Conservation (phyloP, 306 rosid species). For the Cucumis cinereus region DNA sequence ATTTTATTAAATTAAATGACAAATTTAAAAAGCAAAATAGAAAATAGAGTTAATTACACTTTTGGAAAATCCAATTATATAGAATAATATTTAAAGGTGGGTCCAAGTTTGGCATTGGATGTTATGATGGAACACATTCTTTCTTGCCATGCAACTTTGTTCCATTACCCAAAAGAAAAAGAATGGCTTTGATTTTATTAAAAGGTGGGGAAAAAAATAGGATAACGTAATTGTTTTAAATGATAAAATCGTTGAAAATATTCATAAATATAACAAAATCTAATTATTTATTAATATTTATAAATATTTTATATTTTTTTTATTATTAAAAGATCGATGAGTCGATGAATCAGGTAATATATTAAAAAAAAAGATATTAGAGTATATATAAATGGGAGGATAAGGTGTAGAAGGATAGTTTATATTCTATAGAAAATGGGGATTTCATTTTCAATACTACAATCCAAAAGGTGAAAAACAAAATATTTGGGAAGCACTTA, state of each 20-base stretch:
- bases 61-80: background rate
- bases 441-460: background rate
- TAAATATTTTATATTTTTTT: too few relatives aligned
- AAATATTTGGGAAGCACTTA: conserved; percentile 2
- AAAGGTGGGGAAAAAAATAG: background rate
- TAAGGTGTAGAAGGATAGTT: background rate
- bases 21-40: background rate
- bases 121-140: background rate
- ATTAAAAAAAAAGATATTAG: background rate
- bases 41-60: too few relatives aligned
- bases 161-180: background rate
- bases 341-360: background rate
- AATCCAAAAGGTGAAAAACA: conserved; percentile 2
- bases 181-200: conserved; percentile 1
- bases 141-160: conserved; percentile 7
- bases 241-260: too few relatives aligned
- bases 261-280: too few relatives aligned
- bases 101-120: conserved; percentile 1
- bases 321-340: background rate
- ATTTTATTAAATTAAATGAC: background rate
- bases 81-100: too few relatives aligned
- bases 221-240: too few relatives aligned
- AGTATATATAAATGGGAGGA: background rate
- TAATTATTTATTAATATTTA: too few relatives aligned
- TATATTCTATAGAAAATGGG: background rate